Base-by-base conservation (phyloP, 768 basidiomycete species). In the Panaeolus cyanescens region DNA sequence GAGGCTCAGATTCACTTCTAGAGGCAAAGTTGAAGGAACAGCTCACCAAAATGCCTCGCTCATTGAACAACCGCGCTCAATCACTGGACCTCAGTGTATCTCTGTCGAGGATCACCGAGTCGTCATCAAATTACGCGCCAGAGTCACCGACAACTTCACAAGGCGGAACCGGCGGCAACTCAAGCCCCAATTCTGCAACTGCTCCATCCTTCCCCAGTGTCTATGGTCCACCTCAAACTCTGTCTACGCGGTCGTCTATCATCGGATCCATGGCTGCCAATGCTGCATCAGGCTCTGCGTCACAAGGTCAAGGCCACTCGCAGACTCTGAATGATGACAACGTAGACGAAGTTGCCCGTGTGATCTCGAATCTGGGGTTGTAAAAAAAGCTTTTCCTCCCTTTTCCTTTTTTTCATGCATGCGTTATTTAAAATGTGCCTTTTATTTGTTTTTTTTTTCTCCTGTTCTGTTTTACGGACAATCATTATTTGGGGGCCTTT, bases 71-170 rank as follows among this genome's bases (percentile, higher is more conserved):
- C 67, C 90, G 94, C 17, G 94, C 94, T 0, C 94, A 96, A 71
- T 93, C 91, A 4, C 87, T 96, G 53, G 94, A 96, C 71, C 78
- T 96, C 65, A 93, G 91, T 0, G 87, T 87, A 65, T 94, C 93
- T 5, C 82, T 95, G 31, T 88, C 87, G n/a, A 88, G 87, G 58
- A 92, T 93, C 66, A 86, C 87, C 4, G 92, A 92, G 68, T 82
- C 86, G 19, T 70, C 32, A 78, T 86, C 58, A 79, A 83, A 56
- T 76, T 88, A 45, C 83, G 87, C 85, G 36, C 91, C 91, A 1
- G 91, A 92, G 55, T 94, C 92, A 1, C 92, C 92, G 0, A 92
- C 91, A 34, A 90, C 86, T 5, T 92, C 92, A 8, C 85, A 84
- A 0, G 86, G 86, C 25, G 91, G 89, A 56, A 90, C 88, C 0